phyloP scores from a whole-genome alignment of 331 rosid genomes.

The Saraca asoca region DNA sequence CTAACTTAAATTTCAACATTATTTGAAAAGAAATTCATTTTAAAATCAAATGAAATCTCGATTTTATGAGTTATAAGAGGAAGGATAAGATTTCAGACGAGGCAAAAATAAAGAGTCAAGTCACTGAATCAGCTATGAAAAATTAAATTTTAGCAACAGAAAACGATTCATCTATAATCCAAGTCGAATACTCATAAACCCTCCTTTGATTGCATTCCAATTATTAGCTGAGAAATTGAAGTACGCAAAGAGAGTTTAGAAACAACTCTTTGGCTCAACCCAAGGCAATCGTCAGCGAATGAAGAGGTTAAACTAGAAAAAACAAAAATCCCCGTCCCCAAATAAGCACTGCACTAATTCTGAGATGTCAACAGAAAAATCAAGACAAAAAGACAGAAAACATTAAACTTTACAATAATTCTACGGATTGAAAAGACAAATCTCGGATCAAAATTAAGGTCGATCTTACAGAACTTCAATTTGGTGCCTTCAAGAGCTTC shows the following conservation, averaged over 20 bases:
- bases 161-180: neutral
- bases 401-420: slow-evolving; percentile 3
- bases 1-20: no score
- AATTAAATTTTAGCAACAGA: neutral
- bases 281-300: slow-evolving; percentile 29
- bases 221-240: neutral
- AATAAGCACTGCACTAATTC: neutral
- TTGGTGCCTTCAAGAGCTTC: neutral
- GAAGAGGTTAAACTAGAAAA: slow-evolving; percentile 16
- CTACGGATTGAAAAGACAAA: slow-evolving; percentile 17
- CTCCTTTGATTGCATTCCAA: neutral
- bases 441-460: slow-evolving; percentile 31
- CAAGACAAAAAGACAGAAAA: slow-evolving; percentile 26
- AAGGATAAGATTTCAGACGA: neutral
- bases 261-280: slow-evolving; percentile 15
- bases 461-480: slow-evolving; percentile 14
- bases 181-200: slow-evolving; percentile 19
- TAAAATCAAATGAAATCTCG: no score
- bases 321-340: neutral
- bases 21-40: no score
- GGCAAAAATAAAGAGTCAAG: slow-evolving; percentile 1
- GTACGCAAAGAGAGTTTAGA: neutral
- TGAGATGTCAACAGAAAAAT: neutral
- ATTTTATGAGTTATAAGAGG: no score
- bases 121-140: neutral